phyloP scores from a whole-genome alignment of 108 stramenopile genomes.

The Discostella pseudostelligera region DNA sequence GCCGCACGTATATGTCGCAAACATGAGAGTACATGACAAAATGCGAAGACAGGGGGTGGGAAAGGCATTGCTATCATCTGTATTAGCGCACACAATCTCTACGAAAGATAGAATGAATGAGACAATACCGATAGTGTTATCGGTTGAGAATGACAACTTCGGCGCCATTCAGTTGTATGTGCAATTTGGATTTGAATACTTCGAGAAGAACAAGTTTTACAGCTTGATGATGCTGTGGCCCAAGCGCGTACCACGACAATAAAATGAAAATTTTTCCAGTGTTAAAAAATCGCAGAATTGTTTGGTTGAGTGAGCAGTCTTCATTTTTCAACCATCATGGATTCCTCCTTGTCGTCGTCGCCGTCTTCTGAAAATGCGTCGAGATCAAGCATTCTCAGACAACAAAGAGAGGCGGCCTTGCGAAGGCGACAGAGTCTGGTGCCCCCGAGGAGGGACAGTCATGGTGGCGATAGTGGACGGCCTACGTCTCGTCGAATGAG shows the following conservation, averaged over 20 bases:
- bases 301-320: too few species aligned
- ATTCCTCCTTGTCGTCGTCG: conserved; percentile 1
- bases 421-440: conserved; percentile 13
- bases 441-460: not conserved
- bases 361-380: conserved; percentile 1
- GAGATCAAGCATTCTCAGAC: conserved; percentile 18
- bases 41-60: conserved; percentile 31
- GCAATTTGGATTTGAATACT: conserved; percentile 36
- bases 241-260: not conserved
- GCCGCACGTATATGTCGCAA: conserved; percentile 31
- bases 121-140: conserved; percentile 19
- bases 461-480: not conserved
- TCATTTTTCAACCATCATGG: conserved; percentile 2
- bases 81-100: conserved; percentile 10
- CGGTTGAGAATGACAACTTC: conserved; percentile 36
- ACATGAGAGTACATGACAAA: conserved; percentile 19
- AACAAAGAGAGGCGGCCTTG: conserved; percentile 12
- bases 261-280: not conserved
- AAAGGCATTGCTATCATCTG: conserved; percentile 15
- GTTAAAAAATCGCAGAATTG: too few species aligned
- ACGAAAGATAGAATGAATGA: conserved; percentile 4
- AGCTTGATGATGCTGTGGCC: conserved; percentile 23
- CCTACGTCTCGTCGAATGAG: conserved; percentile 1
- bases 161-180: conserved; percentile 29
- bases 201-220: conserved; percentile 25